Base-by-base conservation (phyloP, 108 stramenopile species). In the Stephanodiscus triporus region DNA sequence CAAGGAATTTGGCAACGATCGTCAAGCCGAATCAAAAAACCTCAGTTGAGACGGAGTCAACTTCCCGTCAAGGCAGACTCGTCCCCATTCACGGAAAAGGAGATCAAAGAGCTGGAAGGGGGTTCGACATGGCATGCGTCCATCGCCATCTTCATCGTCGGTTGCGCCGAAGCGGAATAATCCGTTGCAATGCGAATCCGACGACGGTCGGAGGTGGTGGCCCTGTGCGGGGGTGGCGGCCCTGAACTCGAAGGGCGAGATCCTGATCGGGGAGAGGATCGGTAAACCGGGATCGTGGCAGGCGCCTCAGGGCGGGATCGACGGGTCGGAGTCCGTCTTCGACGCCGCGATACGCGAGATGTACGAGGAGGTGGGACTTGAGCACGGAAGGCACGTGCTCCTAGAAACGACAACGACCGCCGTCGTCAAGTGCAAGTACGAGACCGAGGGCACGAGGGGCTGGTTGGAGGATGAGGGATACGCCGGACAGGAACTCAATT, bases 281-380 rank as follows among this genome's bases (percentile, higher is more conserved):
- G 65, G 65, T 47, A 71, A 64, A 42, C 57, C 62, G 5, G 63
- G 76, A 32, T 57, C 61, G 27, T 86, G 86, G 86, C 83, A 86
- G 54, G 43, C 72, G 16, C 83, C 86, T 63, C 86, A 86, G 61
- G 86, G 86, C 8, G 86, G 86, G 4, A 73, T 86, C 10, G 83
- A 86, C 56, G 80, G 63, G 13, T 20, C 51, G 48, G 85, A 86
- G 59, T 84, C 86, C 19, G 32, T 86, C 2, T 58, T 57, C 6
- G 81, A 84, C 19, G 86, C 83, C 8, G 80, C 86, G 2, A 53
- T 47, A 9, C 65, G 83, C 34, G 86, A 84, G 51, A 34, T 86
- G 34, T 82, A 70, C 47, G 83, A 86, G 78, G 83, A 82, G 48
- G 72, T 78, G 22, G 83, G 86, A 27, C 43, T 86, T 17, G 63